Conservation (phyloP, 2,329 filamentous ascomycete species). For the Exophiala xenobiotica region DNA sequence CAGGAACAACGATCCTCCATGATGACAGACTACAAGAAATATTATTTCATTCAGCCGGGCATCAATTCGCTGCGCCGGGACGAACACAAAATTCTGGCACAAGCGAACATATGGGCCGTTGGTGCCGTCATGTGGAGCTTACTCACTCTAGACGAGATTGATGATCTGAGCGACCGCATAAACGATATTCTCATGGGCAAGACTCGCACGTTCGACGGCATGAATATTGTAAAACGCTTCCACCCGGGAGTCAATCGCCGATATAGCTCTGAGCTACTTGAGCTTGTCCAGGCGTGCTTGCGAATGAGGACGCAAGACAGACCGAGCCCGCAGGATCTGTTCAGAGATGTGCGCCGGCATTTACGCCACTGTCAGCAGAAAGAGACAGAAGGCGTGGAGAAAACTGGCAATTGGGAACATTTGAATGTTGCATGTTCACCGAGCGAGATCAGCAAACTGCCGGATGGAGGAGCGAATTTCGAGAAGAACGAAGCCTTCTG, state of each 20-base stretch:
- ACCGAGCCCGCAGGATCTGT: neutral
- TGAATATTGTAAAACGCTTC: conserved; percentile 4
- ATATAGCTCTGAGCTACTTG: conserved; percentile 16
- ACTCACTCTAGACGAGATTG: conserved; percentile 13
- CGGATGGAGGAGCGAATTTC: conserved; percentile 9
- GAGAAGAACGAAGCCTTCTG: conserved; percentile 5
- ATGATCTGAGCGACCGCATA: conserved; percentile 9
- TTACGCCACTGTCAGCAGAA: neutral
- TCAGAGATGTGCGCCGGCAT: neutral
- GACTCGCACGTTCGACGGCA: neutral
- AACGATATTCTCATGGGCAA: conserved; percentile 6
- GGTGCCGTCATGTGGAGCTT: conserved; percentile 17
- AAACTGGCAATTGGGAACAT: neutral
- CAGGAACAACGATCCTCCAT: neutral
- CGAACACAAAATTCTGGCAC: conserved; percentile 10
- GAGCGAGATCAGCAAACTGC: neutral
- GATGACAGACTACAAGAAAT: neutral
- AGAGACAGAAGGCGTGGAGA: neutral
- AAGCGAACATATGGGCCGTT: conserved; percentile 20
- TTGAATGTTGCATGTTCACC: neutral
- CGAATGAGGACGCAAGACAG: conserved; percentile 8
- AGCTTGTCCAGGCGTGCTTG: conserved; percentile 10
- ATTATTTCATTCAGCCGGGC: neutral
- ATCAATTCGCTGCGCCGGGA: neutral
- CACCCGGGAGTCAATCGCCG: neutral